Base-by-base conservation (phyloP, 2,329 filamentous ascomycete genomes). In the Lanzia echinophila region DNA sequence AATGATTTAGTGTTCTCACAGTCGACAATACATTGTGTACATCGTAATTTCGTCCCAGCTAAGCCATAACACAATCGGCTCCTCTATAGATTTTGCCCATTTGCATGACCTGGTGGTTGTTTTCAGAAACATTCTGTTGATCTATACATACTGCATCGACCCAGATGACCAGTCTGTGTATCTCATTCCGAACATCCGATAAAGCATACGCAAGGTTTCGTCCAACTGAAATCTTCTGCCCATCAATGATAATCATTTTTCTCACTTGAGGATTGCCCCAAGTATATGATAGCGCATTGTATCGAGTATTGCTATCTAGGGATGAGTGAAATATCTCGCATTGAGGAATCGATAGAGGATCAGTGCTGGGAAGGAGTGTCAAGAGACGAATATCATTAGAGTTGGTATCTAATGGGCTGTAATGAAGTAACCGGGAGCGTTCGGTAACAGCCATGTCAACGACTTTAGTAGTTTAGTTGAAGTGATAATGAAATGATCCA, bases 71-170 rank as follows among this genome's bases (percentile, higher is more conserved):
- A 8, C 45, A 31, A 28, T 46, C 38, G 3, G 57, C 57, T 12
- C 47, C 50, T 3, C 56, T 33, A 49, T 59, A 59, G 3, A 59
- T 57, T 15, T 54, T 45, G n/a, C 48, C 39, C 39, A 59, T 57
- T 11, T 50, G 47, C 12, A 50, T 38, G n/a, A 59, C 24, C 36
- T 59, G 57, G 8, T 50, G 46, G 22, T 52, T 55, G 6, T 49
- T 20, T 42, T 60, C 58, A 2, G 28, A 19, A 13, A 55, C 15
- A 38, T 53, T 51, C 10, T 33, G 33, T 43, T 60, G 58, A 34
- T 60, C 47, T 15, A 60, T 60, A 48, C 58, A 58, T 0, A 60
- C 46, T 10, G 55, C 56, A 38, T 60, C 58, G 22, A 60, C 54
- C 58, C 58, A 60, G n/a, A 55, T 45, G 2, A 42, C 41, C 19